Evolutionary conservation across 2,329 filamentous ascomycete species (phyloP), one percentile per base, ranked within the genome.

Genomic region (Clonostachys rhizophaga): DNA sequence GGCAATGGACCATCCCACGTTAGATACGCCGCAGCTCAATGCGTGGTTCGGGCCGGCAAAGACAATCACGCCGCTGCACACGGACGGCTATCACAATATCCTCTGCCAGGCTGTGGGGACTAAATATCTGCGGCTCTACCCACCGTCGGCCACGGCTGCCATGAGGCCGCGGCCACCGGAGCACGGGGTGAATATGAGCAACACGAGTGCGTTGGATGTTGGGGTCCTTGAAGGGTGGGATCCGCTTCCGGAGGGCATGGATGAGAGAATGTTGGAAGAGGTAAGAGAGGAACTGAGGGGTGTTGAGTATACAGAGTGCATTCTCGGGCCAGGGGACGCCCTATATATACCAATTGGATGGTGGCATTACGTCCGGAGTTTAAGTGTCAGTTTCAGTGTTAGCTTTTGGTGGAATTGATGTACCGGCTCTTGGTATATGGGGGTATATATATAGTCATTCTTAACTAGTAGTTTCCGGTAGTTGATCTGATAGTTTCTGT

Each of bases 291-390:
- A 67, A 0, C 88, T 95, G 53, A 63, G 64, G 43, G 64, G 74
- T 1, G 74, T 87, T 2, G 70, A 78, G 46, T 92, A 86, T 60
- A 68, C 87, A 34, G 94, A 99, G 59, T 84, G 84, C 47, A 77
- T 97, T 2, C 68, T 99, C 6, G 81, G 78, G 33, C 86, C 87
- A 1, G 94, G 92, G 0, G 91, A 99, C 46, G 87, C 84, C 53
- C 63, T 99, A 46, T 94, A 96, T 62, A 89, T 99, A 46, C 94
- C 94, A 0, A 77, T 89, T 6, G 94, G 92, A 1, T 99, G 94
- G 92, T 99, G 94, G 94, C 94, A 99, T 71, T 97, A 96, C 65
- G 89, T 97, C 5, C 77, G 88, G 50, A 90, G 90, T 44, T 62
- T 97, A 58, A 90, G 83, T 48, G 81, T 89, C 17, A 96, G 92